Base-by-base conservation (phyloP, 441 rosid genomes). In the Erysimum pusillum region DNA sequence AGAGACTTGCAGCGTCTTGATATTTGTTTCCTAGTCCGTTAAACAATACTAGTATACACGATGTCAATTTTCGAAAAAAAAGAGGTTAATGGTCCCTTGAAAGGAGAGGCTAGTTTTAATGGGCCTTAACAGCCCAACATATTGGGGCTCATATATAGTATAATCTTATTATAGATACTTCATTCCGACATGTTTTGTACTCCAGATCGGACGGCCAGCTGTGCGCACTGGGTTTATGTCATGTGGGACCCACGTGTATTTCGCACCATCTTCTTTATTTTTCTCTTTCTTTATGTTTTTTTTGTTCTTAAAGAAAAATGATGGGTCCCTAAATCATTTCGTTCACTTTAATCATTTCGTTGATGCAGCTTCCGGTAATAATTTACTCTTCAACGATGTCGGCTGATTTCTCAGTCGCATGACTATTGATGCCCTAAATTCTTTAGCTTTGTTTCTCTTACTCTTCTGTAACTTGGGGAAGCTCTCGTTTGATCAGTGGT, bases 371-470 rank as follows among this genome's bases (percentile, higher is more conserved):
- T 59, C 81, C 64, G 54, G 76, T 58, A 39, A 58, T 64, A 77
- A 64, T 64, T 0, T 76, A 52, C 14, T 53, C 60, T 38, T 46
- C 62, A 31, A n/a, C 53, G 2, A 51, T 71, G 73, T 71, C 81
- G 77, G 81, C 73, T 63, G 44, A 36, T 77, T 66, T 49, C 77
- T 59, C 69, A 58, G 76, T 63, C 71, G 62, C 72, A n/a, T 70
- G 67, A 77, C 31, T 56, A n/a, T 20, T n/a, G 48, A 35, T 48
- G 11, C 74, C 53, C 58, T 4, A 36, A 14, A 53, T 7, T 52
- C 38, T 53, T 9, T 15, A 39, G 48, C 76, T 64, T 63, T 53
- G 6, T n/a, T 44, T n/a, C 22, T 63, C 2, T 39, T 6, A 25
- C n/a, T 69, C 41, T 14, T 69, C 17, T 63, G 45, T 63, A 6